Conservation (phyloP, 495 filamentous ascomycete species). For the Cercophora samala region DNA sequence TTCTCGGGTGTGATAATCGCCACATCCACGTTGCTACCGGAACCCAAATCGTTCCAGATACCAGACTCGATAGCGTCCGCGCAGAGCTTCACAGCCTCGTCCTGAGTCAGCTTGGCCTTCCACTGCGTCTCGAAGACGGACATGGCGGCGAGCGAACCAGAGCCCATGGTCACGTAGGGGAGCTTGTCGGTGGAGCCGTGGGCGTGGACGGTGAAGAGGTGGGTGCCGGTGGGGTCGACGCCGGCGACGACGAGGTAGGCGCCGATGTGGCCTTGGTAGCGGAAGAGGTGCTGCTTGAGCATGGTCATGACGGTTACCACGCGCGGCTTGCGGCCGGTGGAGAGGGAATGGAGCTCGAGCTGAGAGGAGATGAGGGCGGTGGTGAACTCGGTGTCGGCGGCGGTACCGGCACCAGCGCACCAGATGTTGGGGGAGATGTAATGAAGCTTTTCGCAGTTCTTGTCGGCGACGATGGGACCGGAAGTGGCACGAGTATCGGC, state of each 20-base stretch:
- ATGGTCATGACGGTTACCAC: slow-evolving; percentile 99
- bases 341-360: slow-evolving; percentile 92
- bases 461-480: slow-evolving; percentile 98
- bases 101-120: slow-evolving; percentile 73
- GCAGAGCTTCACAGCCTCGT: slow-evolving; percentile 79
- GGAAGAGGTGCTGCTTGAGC: slow-evolving; percentile 99
- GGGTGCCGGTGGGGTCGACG: slow-evolving; percentile 93
- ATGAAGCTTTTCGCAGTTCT: slow-evolving; percentile 99
- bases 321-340: slow-evolving; percentile 90
- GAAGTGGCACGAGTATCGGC: slow-evolving; percentile 97
- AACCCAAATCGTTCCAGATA: slow-evolving; percentile 99
- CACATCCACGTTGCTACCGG: slow-evolving; percentile 95
- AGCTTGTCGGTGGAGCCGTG: slow-evolving; percentile 99
- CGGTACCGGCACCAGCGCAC: slow-evolving; percentile 98
- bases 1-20: slow-evolving; percentile 91
- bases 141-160: slow-evolving; percentile 94
- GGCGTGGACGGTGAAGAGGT: slow-evolving; percentile 96
- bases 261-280: slow-evolving; percentile 95
- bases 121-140: slow-evolving; percentile 95
- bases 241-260: slow-evolving; percentile 98
- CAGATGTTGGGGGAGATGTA: slow-evolving; percentile 99
- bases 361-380: slow-evolving; percentile 98
- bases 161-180: slow-evolving; percentile 99
- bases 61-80: slow-evolving; percentile 89
- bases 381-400: slow-evolving; percentile 98